A percentile compares a stretch with the other conserved stretches of the same genome.
These are phyloP conservation scores for Rhizopogon vesiculosus DNA, from an alignment of 768 basidiomycete species.

Conservation along the genomic window DNA sequence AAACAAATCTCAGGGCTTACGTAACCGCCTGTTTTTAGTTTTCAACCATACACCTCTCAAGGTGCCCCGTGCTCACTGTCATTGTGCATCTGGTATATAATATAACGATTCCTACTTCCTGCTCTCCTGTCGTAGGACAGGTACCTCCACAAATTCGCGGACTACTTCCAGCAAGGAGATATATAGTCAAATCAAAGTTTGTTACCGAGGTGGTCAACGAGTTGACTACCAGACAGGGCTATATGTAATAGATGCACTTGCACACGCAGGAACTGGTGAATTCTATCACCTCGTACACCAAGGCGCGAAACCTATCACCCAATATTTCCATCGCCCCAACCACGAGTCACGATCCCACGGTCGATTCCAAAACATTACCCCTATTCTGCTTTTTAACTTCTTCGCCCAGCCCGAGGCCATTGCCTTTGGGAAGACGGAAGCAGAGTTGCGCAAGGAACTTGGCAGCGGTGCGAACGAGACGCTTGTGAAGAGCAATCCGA, in stretches of 20 bases:
- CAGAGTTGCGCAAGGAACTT: slow-evolving; percentile 69
- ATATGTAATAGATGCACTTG: slow-evolving; percentile 25
- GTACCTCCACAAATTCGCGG: slow-evolving; percentile 98
- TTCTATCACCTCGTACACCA: slow-evolving; percentile 98
- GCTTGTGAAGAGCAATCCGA: slow-evolving; percentile 90
- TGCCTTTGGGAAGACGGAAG: slow-evolving; percentile 96
- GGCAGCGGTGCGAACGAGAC: slow-evolving; percentile 72
- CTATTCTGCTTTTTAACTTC: slow-evolving; percentile 92
- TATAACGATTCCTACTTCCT: slow-evolving; percentile 86
- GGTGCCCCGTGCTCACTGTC: slow-evolving; percentile 69
- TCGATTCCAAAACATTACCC: slow-evolving; percentile 84
- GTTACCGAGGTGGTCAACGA: slow-evolving; percentile 89
- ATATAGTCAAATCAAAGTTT: slow-evolving; percentile 99
- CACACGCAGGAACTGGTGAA: background rate
- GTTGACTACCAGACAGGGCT: slow-evolving; percentile 97
- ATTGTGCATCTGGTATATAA: slow-evolving; percentile 91
- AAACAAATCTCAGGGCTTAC: no score
- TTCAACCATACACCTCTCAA: no score
- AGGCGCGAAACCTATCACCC: slow-evolving; percentile 87
- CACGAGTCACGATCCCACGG: slow-evolving; percentile 79
- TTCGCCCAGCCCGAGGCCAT: slow-evolving; percentile 98
- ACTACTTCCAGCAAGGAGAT: slow-evolving; percentile 99
- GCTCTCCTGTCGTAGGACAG: slow-evolving; percentile 97
- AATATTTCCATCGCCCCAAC: slow-evolving; percentile 91
- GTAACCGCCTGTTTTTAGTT: no score